Evolutionary conservation across 164 flowering plant genomes (phyloP).

Genomic region (Nymphaea colorata): DNA sequence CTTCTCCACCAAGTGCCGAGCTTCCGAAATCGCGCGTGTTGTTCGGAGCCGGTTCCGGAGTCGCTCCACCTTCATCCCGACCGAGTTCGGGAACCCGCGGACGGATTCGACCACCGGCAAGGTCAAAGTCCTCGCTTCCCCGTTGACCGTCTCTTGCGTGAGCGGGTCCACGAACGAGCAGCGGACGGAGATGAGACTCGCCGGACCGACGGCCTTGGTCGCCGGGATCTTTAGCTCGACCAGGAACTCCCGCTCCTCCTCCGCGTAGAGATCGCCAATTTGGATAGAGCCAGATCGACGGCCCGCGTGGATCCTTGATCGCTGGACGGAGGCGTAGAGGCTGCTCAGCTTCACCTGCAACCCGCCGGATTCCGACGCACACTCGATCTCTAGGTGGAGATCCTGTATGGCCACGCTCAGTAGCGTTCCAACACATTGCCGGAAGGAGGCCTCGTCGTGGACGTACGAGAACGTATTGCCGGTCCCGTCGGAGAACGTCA

Average conservation of each 20-base stretch:
- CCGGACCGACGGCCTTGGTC: neutral
- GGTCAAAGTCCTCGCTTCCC: neutral
- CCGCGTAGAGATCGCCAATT: constrained; percentile 1
- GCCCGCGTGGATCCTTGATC: constrained; percentile 1
- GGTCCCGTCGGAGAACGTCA: neutral
- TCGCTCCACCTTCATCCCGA: constrained; percentile 34
- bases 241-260: constrained; percentile 2
- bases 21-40: constrained; percentile 70
- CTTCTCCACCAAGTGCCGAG: constrained; percentile 42
- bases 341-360: neutral
- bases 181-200: neutral
- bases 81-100: neutral
- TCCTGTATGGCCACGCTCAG: neutral
- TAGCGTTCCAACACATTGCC: neutral
- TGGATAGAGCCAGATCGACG: neutral
- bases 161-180: constrained; percentile 1
- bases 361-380: neutral
- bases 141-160: neutral
- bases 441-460: neutral
- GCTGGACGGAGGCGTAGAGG: neutral
- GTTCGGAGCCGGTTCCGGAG: constrained; percentile 45
- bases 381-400: neutral
- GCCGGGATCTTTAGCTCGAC: constrained; percentile 1
- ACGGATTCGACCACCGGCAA: neutral
- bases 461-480: neutral